Conservation (phyloP, 1,284 basidiomycete genomes). For the Ustilago cynodontis region DNA sequence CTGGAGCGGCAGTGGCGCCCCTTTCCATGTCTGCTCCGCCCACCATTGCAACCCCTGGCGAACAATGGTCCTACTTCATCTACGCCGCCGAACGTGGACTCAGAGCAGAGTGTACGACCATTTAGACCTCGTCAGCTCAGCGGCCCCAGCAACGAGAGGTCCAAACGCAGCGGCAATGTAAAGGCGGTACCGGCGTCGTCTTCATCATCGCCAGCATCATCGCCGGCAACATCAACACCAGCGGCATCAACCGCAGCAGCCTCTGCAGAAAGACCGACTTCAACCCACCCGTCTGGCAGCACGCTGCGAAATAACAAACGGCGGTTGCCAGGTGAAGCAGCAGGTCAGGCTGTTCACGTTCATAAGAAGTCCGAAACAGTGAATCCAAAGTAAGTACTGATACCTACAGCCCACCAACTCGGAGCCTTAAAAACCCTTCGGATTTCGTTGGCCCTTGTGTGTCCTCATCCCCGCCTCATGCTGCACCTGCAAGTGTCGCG, state of each 20-base stretch:
- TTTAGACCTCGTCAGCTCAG: background rate
- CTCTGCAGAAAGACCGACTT: background rate
- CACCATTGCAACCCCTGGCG: slow-evolving; percentile 19
- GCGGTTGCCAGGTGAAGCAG: background rate
- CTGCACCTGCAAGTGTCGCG: background rate
- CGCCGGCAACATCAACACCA: slow-evolving; percentile 10
- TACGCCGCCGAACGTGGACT: background rate
- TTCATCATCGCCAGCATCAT: slow-evolving; percentile 17
- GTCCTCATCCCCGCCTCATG: background rate
- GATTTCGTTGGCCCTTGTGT: background rate
- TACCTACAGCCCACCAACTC: background rate
- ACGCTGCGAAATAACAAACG: background rate
- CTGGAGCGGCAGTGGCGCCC: slow-evolving; percentile 11
- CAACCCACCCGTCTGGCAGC: slow-evolving; percentile 15
- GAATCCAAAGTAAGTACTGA: slow-evolving; percentile 22
- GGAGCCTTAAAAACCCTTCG: background rate
- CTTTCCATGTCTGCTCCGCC: slow-evolving; percentile 20
- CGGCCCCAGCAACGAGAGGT: slow-evolving; percentile 8
- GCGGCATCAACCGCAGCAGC: slow-evolving; percentile 21
- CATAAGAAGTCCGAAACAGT: slow-evolving; percentile 18
- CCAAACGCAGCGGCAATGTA: slow-evolving; percentile 1
- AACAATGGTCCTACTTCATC: slow-evolving; percentile 2
- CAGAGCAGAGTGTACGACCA: background rate
- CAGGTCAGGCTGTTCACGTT: slow-evolving; percentile 3
- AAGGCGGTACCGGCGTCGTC: slow-evolving; percentile 23